Evolutionary conservation across 352 stramenopile species (phyloP), one percentile per base, ranked within the genome.

Genomic region (Phytophthora pisi): DNA sequence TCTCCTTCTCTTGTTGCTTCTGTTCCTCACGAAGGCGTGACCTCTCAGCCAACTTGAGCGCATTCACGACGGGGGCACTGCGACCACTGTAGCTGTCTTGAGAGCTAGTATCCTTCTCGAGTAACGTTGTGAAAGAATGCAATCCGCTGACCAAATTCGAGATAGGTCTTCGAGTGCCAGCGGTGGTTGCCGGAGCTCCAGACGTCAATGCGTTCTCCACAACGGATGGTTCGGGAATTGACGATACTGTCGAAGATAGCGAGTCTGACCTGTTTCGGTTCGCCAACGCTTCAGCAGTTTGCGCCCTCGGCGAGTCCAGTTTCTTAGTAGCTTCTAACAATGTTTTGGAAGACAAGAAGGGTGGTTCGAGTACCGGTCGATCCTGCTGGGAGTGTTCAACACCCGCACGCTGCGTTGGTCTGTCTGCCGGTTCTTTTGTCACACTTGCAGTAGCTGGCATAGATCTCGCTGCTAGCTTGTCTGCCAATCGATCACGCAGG

Each of bases 21-120:
- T 89, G 90, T 65, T 92, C 78, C 67, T 96, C 88, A 7, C 75
- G 59, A 38, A 89, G 49, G 1, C 84, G 79, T 11, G 77, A 88
- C 40, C 76, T 86, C 65, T 94, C 86, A 1, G 86, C 86, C 54
- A 90, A 30, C 51, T 93, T 94, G 23, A 96, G 65, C 0, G 88
- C 74, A 51, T 80, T 92, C 5, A 96, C 79, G 26, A 82, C 74
- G 0, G 81, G 83, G 15, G 75, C 75, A 47, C 71, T 81, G 55
- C 85, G 78, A 13, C 55, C 62, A 28, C 28, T 77, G 6, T 51
- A 80, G 46, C 57, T 70, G 18, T 66, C 66, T 47, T 74, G 63
- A 1, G 64, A 38, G 20, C 64, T 78, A 45, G 38, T 16, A 23
- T 88, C 75, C 36, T 88, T 91, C 3, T 89, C 82, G 18, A 93